A percentile compares a stretch with the other conserved stretches of the same genome.
Evolutionary conservation across 2,329 filamentous ascomycete species (phyloP).

Genomic region (Emericellopsis atlantica): DNA sequence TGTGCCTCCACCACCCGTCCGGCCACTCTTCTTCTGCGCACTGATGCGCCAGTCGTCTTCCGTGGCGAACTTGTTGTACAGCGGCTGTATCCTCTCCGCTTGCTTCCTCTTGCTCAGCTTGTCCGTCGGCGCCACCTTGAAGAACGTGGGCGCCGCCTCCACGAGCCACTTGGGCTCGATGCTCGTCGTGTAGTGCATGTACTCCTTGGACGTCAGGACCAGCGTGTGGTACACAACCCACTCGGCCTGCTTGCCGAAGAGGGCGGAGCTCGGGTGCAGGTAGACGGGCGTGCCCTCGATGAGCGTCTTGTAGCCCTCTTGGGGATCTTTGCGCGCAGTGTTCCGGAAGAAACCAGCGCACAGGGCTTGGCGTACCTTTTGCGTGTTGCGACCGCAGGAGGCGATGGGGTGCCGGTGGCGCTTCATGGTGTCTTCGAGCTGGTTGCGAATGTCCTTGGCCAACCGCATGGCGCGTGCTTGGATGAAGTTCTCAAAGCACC

Average conservation of each 20-base stretch:
- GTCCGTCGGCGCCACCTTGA: slow-evolving; percentile 89
- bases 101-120: slow-evolving; percentile 81
- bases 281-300: slow-evolving; percentile 93
- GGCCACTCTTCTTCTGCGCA: slow-evolving; percentile 72
- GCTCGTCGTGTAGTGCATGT: slow-evolving; percentile 87
- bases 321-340: slow-evolving; percentile 83
- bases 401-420: slow-evolving; percentile 73
- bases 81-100: slow-evolving; percentile 85
- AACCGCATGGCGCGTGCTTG: slow-evolving; percentile 81
- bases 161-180: slow-evolving; percentile 95
- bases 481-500: slow-evolving; percentile 98
- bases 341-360: slow-evolving; percentile 96
- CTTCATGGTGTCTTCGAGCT: slow-evolving; percentile 88
- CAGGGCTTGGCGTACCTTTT: slow-evolving; percentile 75
- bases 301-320: slow-evolving; percentile 95
- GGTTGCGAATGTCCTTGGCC: slow-evolving; percentile 83
- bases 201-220: slow-evolving; percentile 90
- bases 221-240: slow-evolving; percentile 91
- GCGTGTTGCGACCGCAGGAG: slow-evolving; percentile 78
- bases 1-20: slow-evolving; percentile 77
- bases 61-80: slow-evolving; percentile 84
- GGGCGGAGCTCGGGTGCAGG: slow-evolving; percentile 78
- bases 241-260: slow-evolving; percentile 93
- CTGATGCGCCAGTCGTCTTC: slow-evolving; percentile 89
- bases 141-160: slow-evolving; percentile 95